Percentiles rank a stretch among this genome's conserved stretches.
These are phyloP conservation scores for Alloteropsis angusta DNA, from an alignment of 202 grass and related monocot genomes.

Conservation along the genomic window DNA sequence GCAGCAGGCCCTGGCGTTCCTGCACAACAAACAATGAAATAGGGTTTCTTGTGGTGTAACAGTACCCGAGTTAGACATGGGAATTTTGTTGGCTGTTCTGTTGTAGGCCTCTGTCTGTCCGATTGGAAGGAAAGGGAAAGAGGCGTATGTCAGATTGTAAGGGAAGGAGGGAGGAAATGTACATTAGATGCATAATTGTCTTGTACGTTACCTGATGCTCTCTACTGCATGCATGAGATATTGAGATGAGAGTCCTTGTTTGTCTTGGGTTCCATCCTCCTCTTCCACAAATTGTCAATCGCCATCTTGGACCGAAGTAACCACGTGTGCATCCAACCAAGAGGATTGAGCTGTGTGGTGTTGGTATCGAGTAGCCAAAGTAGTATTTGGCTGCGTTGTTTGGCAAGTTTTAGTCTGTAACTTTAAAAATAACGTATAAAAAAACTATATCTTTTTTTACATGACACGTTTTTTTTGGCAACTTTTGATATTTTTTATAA, in stretches of 20 bases:
- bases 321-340: neutral
- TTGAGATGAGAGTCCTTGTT: neutral
- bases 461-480: too few relatives aligned
- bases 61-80: neutral
- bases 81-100: neutral
- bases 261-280: neutral
- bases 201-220: neutral
- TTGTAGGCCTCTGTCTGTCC: neutral
- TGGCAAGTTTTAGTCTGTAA: too few relatives aligned
- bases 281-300: neutral
- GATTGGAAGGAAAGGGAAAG: neutral
- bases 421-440: too few relatives aligned
- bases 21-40: neutral
- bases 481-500: too few relatives aligned
- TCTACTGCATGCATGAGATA: too few relatives aligned
- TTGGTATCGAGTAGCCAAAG: too few relatives aligned
- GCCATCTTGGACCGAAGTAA: neutral
- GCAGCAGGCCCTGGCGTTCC: constrained; percentile 13
- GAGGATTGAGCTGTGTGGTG: too few relatives aligned
- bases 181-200: neutral
- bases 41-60: neutral
- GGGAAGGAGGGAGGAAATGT: neutral
- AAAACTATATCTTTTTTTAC: too few relatives aligned
- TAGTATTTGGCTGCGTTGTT: too few relatives aligned
- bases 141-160: too few relatives aligned